Conservation (phyloP, 768 basidiomycete genomes). For the Tricholoma hemisulphureum region DNA sequence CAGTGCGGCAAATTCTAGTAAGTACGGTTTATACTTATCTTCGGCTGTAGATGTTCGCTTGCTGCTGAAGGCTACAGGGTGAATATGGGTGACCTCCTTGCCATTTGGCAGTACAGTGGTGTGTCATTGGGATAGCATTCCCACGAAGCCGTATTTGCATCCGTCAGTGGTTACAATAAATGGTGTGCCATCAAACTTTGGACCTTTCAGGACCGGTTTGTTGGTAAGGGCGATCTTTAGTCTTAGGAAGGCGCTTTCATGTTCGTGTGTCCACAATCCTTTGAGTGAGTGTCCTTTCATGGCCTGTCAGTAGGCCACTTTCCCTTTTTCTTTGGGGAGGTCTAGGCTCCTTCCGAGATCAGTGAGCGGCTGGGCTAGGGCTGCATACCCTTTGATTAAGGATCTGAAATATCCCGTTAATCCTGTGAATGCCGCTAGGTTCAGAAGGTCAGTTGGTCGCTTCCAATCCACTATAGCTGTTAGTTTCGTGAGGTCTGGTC, state of each 20-base stretch:
- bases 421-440: no score
- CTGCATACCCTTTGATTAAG: no score
- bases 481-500: no score
- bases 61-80: constrained; percentile 28
- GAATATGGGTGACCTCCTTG: constrained; percentile 8
- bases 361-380: no score
- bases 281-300: background rate
- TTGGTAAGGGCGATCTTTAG: no score
- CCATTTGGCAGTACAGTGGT: constrained; percentile 16
- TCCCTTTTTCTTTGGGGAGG: constrained; percentile 17
- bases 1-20: no score
- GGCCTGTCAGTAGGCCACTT: constrained; percentile 2
- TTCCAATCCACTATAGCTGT: no score
- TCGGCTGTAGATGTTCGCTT: constrained; percentile 26
- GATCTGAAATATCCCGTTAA: no score
- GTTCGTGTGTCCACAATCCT: constrained; percentile 15
- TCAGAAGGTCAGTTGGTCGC: no score
- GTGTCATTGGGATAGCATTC: constrained; percentile 28
- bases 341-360: no score
- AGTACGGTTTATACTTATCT: constrained; percentile 28
- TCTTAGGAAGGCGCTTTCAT: constrained; percentile 23
- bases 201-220: no score
- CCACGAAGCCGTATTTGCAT: constrained; percentile 28
- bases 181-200: no score
- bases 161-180: constrained; percentile 34